Evolutionary conservation across 306 rosid genomes (phyloP), one percentile per base, ranked within the genome.

Genomic region (Cucurbita ficifolia): DNA sequence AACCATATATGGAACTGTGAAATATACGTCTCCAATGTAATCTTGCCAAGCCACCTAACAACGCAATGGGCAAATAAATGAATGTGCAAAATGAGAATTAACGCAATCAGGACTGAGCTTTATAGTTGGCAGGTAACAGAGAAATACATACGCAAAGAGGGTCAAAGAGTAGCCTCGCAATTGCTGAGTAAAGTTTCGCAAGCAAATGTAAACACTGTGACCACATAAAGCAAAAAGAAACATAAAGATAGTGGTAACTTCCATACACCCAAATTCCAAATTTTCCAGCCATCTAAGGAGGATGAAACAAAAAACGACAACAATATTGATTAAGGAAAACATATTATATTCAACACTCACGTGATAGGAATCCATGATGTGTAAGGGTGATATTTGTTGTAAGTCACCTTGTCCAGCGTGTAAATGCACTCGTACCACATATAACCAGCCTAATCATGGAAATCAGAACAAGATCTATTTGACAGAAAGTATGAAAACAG

Each of bases 1-100:
- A 95, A 84, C 99, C 99, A 95, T 79, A 95, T 95, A 78, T 95
- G 99, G 83, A 95, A 91, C 82, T 95, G 99, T 78, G 99, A 91
- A 87, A 95, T 95, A 82, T 95, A 91, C 33, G 99, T 91, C 88
- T 95, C 99, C 82, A 95, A 84, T 70, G 99, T 95, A 77, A 95
- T 79, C 90, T 95, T 95, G 79, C 99, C 99, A 78, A 95, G 99
- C 96, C 96, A 95, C 79, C 97, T 95, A 86, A 76, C 79, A 78
- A 80, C 29, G 36, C 72, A 79, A 63, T 35, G 56, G 70, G 48
- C 60, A 36, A 61, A 50, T 35, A 74, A 79, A 79, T 63, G 16
- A 43, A 76, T 72, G 51, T 62, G 72, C 57, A 68, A 39, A 58
- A 61, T 73, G 78, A 58, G 48, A 8, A 29, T 16, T 16, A 49